A percentile compares a stretch with the other conserved stretches of the same genome.
phyloP scores from a whole-genome alignment of 345 rosid genomes.

The Raphanus raphanistrum region DNA sequence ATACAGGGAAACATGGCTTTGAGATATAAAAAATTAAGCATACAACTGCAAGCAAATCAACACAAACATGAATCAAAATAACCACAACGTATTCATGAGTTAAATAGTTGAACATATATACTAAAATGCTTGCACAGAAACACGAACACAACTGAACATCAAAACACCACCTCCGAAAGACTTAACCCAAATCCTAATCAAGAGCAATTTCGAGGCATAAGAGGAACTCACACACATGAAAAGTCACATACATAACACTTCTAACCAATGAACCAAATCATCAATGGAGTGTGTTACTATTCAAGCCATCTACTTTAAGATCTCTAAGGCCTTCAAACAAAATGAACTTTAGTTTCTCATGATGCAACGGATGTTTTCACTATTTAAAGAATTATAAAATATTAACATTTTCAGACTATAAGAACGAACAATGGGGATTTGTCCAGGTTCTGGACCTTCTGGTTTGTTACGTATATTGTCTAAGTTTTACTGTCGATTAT shows the following conservation, averaged over 20 bases:
- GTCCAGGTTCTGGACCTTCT: too few relatives aligned
- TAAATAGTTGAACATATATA: too few relatives aligned
- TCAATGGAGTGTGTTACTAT: not conserved
- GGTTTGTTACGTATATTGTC: too few relatives aligned
- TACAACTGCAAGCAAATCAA: not conserved
- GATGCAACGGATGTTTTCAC: too few relatives aligned
- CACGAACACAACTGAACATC: not conserved
- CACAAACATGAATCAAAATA: not conserved
- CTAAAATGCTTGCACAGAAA: not conserved
- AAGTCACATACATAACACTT: conserved; percentile 44
- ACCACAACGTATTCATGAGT: not conserved
- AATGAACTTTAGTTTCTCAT: too few relatives aligned
- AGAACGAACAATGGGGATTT: too few relatives aligned
- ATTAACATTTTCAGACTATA: too few relatives aligned
- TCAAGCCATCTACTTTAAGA: too few relatives aligned
- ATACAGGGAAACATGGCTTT: not conserved
- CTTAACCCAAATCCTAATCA: conserved; percentile 1
- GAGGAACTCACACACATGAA: not conserved
- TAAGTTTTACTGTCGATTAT: too few relatives aligned
- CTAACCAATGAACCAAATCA: not conserved
- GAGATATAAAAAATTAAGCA: not conserved
- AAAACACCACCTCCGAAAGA: not conserved
- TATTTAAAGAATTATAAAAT: too few relatives aligned
- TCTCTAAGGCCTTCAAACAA: too few relatives aligned
- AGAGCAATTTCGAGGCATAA: not conserved